Base-by-base conservation (phyloP, 768 basidiomycete genomes). In the Rhodotorula graminis region DNA sequence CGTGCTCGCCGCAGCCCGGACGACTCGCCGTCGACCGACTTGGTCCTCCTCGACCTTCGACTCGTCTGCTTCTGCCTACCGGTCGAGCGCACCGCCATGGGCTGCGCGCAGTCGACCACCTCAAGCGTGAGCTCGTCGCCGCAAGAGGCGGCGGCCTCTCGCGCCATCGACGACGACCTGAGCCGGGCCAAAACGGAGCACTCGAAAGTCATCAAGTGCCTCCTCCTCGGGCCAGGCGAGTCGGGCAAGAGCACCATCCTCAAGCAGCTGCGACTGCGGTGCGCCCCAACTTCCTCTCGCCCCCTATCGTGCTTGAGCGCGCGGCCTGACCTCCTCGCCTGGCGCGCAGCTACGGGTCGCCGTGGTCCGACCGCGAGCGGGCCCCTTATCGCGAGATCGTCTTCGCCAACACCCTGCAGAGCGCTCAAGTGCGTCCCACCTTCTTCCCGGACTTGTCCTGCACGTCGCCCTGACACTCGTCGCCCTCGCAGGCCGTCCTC, bases 211-310 rank as follows among this genome's bases (percentile, higher is more conserved):
- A 25, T 33, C 42, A 74, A 97, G 85, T 92, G 95, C 91, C 80
- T 97, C 71, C 80, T 98, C 70, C 85, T 98, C n/a, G 95, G 95
- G 65, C 93, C 95, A 69, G 93, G 94, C 82, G 93, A 96, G 85
- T 92, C 91, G 61, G 93, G 94, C 78, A 95, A 97, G 87, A 91
- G 90, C 1, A 56, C 58, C 2, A n/a, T 61, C 53, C 85, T 94
- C 67, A 94, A 93, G 83, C 92, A 94, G 81, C 92, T 95, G 92
- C 92, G 93, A 80, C 88, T 94, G 81, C 92, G 93, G 75, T 91
- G 92, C 80, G 89, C 46, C 18, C 23, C 21, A 1, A 6, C 2
- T 23, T 25, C 23, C 27, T 21, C 42, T 25, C 4, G 8, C 59
- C 2, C 33, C 7, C 12, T 23, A 10, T 23, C 27, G 8, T 18